Evolutionary conservation across 805 yeast species (phyloP).

Genomic region (Saccharomyces eubayanus): DNA sequence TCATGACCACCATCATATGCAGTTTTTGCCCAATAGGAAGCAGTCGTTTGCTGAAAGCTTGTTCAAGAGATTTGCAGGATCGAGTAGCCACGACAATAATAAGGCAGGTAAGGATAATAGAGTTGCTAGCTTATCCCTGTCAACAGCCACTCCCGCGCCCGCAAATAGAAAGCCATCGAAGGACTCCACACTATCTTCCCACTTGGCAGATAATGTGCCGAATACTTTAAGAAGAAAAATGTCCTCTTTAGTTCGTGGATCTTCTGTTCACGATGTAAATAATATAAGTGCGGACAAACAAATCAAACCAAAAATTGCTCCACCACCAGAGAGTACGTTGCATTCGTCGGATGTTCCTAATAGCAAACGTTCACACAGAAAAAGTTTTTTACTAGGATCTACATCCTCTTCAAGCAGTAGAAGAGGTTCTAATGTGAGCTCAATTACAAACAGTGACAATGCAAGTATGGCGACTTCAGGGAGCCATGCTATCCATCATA

Average conservation of each 20-base stretch:
- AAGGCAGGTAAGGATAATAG: not conserved
- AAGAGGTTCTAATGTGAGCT: slow-evolving; percentile 6
- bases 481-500: slow-evolving; percentile 1
- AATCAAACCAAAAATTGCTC: not conserved
- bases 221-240: slow-evolving; percentile 12
- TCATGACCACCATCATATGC: slow-evolving; percentile 1
- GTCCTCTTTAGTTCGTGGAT: slow-evolving; percentile 20
- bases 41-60: slow-evolving; percentile 21
- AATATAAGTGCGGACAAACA: not conserved
- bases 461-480: slow-evolving; percentile 6
- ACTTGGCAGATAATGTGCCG: slow-evolving; percentile 9
- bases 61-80: slow-evolving; percentile 20
- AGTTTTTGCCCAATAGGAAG: slow-evolving; percentile 15
- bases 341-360: not conserved
- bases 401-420: slow-evolving; percentile 6
- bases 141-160: not conserved
- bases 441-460: not conserved
- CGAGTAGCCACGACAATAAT: not conserved
- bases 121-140: not conserved
- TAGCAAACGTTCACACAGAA: not conserved
- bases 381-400: not conserved
- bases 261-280: slow-evolving; percentile 1
- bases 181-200: slow-evolving; percentile 2
- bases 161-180: slow-evolving; percentile 5
- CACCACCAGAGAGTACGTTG: not conserved